Base-by-base conservation (phyloP, 768 basidiomycete genomes). In the Trametes punicea region DNA sequence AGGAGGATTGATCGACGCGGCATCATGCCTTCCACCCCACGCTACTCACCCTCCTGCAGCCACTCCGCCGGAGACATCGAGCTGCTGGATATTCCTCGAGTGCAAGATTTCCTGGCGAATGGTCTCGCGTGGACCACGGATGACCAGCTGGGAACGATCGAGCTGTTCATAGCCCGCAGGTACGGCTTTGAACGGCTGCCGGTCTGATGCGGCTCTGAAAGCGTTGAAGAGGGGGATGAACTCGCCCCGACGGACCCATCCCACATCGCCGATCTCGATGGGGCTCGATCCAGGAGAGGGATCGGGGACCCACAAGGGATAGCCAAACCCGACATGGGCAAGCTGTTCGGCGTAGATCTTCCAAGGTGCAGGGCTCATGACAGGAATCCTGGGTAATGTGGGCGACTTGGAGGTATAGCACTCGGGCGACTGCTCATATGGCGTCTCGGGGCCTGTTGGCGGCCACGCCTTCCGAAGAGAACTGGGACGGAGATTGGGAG, bases 151-250 rank as follows among this genome's bases (percentile, higher is more conserved):
- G 21, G 7, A 9, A 4, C n/a, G 10, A 10, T 48, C 27, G 15
- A 33, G 39, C 5, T 16, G 46, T n/a, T 51, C 18, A 16, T 41
- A 30, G 25, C 45, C 40, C 9, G 27, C 26, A n/a, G 46, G 18
- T 3, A 52, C 47, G 10, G 34, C 51, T 3, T 41, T 49, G 27
- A 33, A n/a, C 13, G 48, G 46, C 18, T 53, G 33, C 2, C 39
- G 21, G 27, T 57, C 49, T 29, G 40, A 16, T 13, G 44, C 31
- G 8, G 38, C 31, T 11, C 31, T 38, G 36, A 46, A 23, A 1
- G 29, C 45, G 20, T 57, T 57, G 49, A 57, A 57, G n/a, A 57
- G 34, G 0, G 56, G 18, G 16, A 34, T 8, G 44, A 57, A 57
- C 13, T 36, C 42, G 15, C 56, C 56, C 3, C 49, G 40, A 7